A percentile compares a stretch with the other conserved stretches of the same genome.
phyloP scores from a whole-genome alignment of 2,329 filamentous ascomycete species.

The Cladosporium sp. region DNA sequence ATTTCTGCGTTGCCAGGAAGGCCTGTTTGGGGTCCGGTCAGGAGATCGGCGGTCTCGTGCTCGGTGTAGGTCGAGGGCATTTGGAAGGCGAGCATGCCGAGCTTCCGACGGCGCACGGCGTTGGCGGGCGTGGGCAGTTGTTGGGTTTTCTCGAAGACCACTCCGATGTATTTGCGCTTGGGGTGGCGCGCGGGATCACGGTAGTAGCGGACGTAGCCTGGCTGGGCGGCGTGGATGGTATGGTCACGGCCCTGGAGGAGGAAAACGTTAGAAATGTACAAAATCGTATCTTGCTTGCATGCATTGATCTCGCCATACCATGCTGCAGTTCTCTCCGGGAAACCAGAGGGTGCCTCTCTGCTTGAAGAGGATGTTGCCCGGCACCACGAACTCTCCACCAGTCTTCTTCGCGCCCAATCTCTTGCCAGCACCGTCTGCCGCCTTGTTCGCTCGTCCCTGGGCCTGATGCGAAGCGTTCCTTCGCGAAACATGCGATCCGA shows the following conservation, averaged over 20 bases:
- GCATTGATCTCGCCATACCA: conserved; percentile 40
- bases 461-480: conserved; percentile 61
- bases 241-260: conserved; percentile 72
- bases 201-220: conserved; percentile 97
- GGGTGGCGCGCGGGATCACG: conserved; percentile 78
- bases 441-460: conserved; percentile 65
- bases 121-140: conserved; percentile 72
- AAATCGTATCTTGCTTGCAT: background rate
- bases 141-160: conserved; percentile 82
- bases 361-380: conserved; percentile 97
- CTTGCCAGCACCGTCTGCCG: conserved; percentile 70
- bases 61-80: conserved; percentile 23
- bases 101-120: conserved; percentile 66
- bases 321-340: conserved; percentile 89
- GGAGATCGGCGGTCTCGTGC: conserved; percentile 16
- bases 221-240: conserved; percentile 81
- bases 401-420: conserved; percentile 92
- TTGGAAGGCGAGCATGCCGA: conserved; percentile 64
- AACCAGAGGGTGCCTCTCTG: conserved; percentile 94
- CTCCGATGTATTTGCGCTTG: conserved; percentile 89
- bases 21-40: conserved; percentile 15
- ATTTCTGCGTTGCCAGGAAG: conserved; percentile 15
- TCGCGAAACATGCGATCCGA: conserved; percentile 14
- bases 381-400: conserved; percentile 88
- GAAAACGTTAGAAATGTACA: background rate